Evolutionary conservation across 371 early-diverging fungal genomes (phyloP).

Genomic region (Mucor lusitanicus): DNA sequence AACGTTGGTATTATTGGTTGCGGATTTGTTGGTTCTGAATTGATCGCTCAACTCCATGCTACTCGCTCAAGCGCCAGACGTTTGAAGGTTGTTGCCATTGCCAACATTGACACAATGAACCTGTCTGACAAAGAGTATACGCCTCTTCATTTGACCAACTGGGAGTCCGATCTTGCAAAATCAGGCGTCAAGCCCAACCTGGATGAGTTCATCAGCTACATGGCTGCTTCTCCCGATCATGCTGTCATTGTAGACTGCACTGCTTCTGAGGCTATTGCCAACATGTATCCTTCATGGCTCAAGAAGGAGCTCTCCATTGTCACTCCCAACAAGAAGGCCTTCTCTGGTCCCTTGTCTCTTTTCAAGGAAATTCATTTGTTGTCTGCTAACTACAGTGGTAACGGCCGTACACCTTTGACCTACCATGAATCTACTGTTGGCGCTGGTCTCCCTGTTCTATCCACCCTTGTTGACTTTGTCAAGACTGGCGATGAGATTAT

Average conservation of each 20-base stretch:
- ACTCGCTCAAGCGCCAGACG: constrained; percentile 32
- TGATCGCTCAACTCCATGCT: constrained; percentile 72
- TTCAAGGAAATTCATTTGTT: constrained; percentile 71
- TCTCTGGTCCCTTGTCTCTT: constrained; percentile 69
- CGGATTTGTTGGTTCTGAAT: constrained; percentile 69
- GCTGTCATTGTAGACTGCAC: constrained; percentile 91
- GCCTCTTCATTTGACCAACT: constrained; percentile 23
- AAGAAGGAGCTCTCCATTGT: constrained; percentile 79
- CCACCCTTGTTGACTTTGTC: constrained; percentile 87
- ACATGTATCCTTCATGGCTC: constrained; percentile 83
- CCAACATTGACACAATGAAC: constrained; percentile 65
- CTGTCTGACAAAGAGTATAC: constrained; percentile 41
- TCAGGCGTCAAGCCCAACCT: constrained; percentile 44
- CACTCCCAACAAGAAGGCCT: constrained; percentile 97
- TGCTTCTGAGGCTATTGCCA: constrained; percentile 75
- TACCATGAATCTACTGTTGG: constrained; percentile 97
- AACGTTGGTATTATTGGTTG: constrained; percentile 5
- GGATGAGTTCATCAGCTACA: constrained; percentile 52
- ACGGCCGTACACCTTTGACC: constrained; percentile 51
- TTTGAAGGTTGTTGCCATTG: constrained; percentile 56
- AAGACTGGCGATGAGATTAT: constrained; percentile 90
- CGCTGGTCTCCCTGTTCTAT: constrained; percentile 94
- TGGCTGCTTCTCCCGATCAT: constrained; percentile 48
- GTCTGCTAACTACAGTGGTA: constrained; percentile 35
- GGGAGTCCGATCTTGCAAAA: constrained; percentile 15